Base-by-base conservation (phyloP, 768 basidiomycete genomes). In the Suillus variegatus region DNA sequence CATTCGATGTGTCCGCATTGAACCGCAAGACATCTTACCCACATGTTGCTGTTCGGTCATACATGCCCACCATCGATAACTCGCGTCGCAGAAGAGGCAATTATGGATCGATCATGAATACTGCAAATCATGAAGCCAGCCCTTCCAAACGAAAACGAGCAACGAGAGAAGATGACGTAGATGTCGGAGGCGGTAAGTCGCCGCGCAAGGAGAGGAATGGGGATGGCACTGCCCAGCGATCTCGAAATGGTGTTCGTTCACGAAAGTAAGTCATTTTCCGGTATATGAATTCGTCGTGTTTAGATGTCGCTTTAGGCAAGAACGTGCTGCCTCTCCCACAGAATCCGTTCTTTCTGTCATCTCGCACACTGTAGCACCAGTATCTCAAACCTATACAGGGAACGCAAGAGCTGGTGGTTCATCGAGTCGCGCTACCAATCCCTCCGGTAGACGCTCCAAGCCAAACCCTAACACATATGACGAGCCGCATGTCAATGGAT, bases 281-380 rank as follows among this genome's bases (percentile, higher is more conserved):
- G 58, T 4, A 38, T 28, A 62, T 46, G 6, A 5, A 12, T 55
- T 13, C 41, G 1, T 54, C 36, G 25, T 38, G 46, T 72, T 61
- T 62, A 62, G 6, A 63, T 22, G 44, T 52, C 62, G 46, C 61
- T 55, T 38, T 70, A 91, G 90, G 75, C 80, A 76, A 36, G 90
- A 92, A 70, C 88, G 90, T 60, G 84, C 82, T 14, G 78, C 81
- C 32, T 93, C 91, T 2, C 91, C 91, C 7, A 82, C 90, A 14
- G 91, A 92, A 71, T 93, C 91, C 10, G 71, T 91, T 43, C 79
- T 89, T 51, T 93, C 91, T 1, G 84, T 87, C 72, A 86, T 85
- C n/a, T 89, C 89, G 36, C 89, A 91, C 69, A 75, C 85, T 61
- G 84, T 81, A 28, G 74, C 77, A 32, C 79, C 80, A 49, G 73